Conservation (phyloP, 768 basidiomycete genomes). For the Flagelloscypha sp. region DNA sequence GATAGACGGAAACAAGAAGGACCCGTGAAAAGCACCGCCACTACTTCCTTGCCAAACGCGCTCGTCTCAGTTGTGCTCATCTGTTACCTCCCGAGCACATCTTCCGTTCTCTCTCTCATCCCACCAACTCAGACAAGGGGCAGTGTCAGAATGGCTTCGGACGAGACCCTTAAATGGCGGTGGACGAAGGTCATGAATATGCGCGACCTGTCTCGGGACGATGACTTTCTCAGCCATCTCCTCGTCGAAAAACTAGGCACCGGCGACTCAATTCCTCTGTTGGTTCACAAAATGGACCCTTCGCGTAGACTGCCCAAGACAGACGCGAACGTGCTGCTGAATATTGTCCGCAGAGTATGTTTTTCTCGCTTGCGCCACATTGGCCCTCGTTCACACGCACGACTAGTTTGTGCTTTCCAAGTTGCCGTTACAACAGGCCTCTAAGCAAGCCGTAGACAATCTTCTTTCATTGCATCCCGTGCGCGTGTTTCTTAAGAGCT, state of each 20-base stretch:
- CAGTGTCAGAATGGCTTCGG: too few relatives aligned
- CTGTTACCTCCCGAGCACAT: too few relatives aligned
- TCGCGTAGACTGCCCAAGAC: slow-evolving; percentile 71
- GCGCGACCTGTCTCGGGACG: slow-evolving; percentile 82
- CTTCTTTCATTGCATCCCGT: slow-evolving; percentile 72
- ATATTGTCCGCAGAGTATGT: slow-evolving; percentile 71
- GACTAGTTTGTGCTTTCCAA: slow-evolving; percentile 55
- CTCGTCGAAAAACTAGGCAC: slow-evolving; percentile 86
- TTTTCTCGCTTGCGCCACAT: slow-evolving; percentile 9
- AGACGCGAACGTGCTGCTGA: slow-evolving; percentile 56
- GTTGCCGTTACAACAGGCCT: slow-evolving; percentile 44
- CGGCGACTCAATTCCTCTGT: slow-evolving; percentile 59
- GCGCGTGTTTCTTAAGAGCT: slow-evolving; percentile 67
- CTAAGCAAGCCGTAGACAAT: slow-evolving; percentile 69
- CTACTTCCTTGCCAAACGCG: too few relatives aligned
- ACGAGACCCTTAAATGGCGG: slow-evolving; percentile 48
- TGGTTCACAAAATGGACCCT: slow-evolving; percentile 87
- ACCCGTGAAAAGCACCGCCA: too few relatives aligned
- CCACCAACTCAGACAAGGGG: too few relatives aligned
- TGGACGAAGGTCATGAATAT: slow-evolving; percentile 88
- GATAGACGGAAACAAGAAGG: too few relatives aligned
- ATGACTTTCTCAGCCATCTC: slow-evolving; percentile 85
- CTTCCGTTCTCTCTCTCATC: too few relatives aligned
- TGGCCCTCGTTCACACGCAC: slow-evolving; percentile 20
- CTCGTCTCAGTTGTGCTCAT: too few relatives aligned